Conservation (phyloP, 225 moss, liverwort and hornwort species). For the Asterella californica region DNA sequence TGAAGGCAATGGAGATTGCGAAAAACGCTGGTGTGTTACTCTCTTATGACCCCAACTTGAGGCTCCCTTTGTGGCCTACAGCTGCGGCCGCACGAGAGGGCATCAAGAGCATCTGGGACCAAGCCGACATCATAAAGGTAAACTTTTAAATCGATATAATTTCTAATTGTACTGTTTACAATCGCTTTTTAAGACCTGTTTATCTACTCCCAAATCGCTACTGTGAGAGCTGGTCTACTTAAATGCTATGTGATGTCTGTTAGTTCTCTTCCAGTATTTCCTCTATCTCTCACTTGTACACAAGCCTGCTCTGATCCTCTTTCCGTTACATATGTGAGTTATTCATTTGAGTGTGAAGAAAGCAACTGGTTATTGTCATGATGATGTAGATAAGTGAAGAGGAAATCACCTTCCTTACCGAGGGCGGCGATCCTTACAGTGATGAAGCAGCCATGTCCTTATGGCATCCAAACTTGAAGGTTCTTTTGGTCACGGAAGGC, state of each 20-base stretch:
- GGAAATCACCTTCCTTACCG: slow-evolving; percentile 54
- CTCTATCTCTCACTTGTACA: too few relatives aligned
- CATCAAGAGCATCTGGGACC: slow-evolving; percentile 78
- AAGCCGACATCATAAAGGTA: slow-evolving; percentile 56
- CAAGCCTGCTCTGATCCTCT: neutral
- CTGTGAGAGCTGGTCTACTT: too few relatives aligned
- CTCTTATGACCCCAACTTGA: slow-evolving; percentile 82
- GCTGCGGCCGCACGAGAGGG: slow-evolving; percentile 63
- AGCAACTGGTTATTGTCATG: neutral
- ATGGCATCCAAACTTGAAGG: slow-evolving; percentile 58
- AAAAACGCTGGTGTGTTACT: slow-evolving; percentile 65
- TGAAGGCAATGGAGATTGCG: slow-evolving; percentile 77
- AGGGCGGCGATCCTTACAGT: slow-evolving; percentile 50
- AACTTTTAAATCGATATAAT: neutral
- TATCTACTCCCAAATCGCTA: neutral
- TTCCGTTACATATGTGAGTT: neutral
- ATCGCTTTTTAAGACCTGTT: neutral
- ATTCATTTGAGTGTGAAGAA: neutral
- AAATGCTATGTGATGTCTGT: neutral
- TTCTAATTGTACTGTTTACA: neutral
- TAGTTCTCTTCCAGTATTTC: too few relatives aligned
- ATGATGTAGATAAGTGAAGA: slow-evolving; percentile 47
- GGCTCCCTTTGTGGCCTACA: slow-evolving; percentile 75
- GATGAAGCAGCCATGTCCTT: slow-evolving; percentile 55
- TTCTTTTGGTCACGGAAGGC: slow-evolving; percentile 75